Conservation (phyloP, 345 rosid genomes). For the Gossypium raimondii region DNA sequence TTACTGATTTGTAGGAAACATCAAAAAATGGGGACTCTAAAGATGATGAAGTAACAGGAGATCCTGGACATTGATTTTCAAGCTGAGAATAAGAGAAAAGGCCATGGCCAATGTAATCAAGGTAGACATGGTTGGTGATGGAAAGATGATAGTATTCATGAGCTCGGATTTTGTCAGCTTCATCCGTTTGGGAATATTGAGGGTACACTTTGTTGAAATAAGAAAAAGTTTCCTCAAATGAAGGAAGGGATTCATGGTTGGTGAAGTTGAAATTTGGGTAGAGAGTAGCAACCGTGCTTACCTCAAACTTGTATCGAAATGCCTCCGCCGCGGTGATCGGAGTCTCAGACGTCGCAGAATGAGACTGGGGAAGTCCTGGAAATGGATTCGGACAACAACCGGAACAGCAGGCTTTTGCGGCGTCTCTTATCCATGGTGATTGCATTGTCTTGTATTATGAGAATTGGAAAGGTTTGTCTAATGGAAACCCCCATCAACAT, state of each 20-base stretch:
- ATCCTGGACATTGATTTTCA: not conserved
- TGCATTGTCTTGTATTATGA: conserved; percentile 29
- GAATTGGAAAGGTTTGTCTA: not conserved
- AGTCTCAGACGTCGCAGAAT: conserved; percentile 9
- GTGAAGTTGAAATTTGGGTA: conserved; percentile 49
- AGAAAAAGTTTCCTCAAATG: conserved; percentile 48
- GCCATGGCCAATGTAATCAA: conserved; percentile 63
- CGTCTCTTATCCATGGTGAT: conserved; percentile 40
- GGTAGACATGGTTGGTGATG: conserved; percentile 41
- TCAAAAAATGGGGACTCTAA: conserved; percentile 33
- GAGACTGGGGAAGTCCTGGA: conserved; percentile 25
- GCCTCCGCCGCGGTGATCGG: conserved; percentile 25
- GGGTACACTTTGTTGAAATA: conserved; percentile 48
- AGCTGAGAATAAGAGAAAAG: conserved; percentile 72
- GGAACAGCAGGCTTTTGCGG: conserved; percentile 41
- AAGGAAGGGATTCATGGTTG: conserved; percentile 81
- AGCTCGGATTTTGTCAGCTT: conserved; percentile 59
- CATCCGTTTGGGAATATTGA: conserved; percentile 41
- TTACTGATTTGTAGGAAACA: conserved; percentile 45
- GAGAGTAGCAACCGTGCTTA: conserved; percentile 40
- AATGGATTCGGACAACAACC: conserved; percentile 56
- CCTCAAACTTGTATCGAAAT: conserved; percentile 37
- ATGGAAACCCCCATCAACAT: not conserved
- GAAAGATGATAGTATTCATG: conserved; percentile 63
- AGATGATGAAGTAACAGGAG: not conserved